phyloP scores from a whole-genome alignment of 2,329 filamentous ascomycete species.

The Exophiala sp. region DNA sequence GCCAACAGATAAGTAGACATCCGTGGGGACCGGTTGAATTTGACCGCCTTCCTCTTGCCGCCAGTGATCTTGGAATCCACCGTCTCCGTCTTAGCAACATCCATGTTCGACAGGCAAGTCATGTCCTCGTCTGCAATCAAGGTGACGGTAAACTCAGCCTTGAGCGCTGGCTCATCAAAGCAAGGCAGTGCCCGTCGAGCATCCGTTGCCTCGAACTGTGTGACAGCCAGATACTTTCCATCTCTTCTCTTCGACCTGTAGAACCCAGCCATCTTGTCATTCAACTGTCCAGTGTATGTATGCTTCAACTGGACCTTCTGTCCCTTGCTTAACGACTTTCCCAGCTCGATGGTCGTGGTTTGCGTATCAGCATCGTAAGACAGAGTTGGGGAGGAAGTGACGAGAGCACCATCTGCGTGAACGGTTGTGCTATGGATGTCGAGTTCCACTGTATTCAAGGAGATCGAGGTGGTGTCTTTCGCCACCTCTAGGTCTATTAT shows the following conservation, averaged over 20 bases:
- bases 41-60: slow-evolving; percentile 75
- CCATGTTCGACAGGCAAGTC: slow-evolving; percentile 96
- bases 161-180: slow-evolving; percentile 92
- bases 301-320: slow-evolving; percentile 74
- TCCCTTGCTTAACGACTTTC: slow-evolving; percentile 67
- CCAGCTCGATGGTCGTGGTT: slow-evolving; percentile 76
- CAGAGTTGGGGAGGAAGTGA: slow-evolving; percentile 63
- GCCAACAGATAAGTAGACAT: slow-evolving; percentile 97
- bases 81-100: slow-evolving; percentile 75
- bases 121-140: slow-evolving; percentile 84
- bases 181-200: slow-evolving; percentile 90
- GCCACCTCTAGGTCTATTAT: slow-evolving; percentile 81
- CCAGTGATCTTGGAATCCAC: slow-evolving; percentile 62
- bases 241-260: slow-evolving; percentile 86
- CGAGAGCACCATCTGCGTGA: slow-evolving; percentile 54
- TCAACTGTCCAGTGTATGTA: slow-evolving; percentile 74
- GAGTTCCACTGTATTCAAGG: slow-evolving; percentile 83
- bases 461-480: slow-evolving; percentile 79
- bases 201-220: slow-evolving; percentile 96
- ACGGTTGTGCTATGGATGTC: slow-evolving; percentile 74
- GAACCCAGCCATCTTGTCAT: slow-evolving; percentile 97
- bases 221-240: slow-evolving; percentile 79
- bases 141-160: slow-evolving; percentile 88
- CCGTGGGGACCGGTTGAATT: slow-evolving; percentile 83
- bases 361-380: slow-evolving; percentile 76